Percentiles rank a stretch among this genome's conserved stretches.
phyloP scores from a whole-genome alignment of 805 yeast species.

The Wickerhamiella nectarea region DNA sequence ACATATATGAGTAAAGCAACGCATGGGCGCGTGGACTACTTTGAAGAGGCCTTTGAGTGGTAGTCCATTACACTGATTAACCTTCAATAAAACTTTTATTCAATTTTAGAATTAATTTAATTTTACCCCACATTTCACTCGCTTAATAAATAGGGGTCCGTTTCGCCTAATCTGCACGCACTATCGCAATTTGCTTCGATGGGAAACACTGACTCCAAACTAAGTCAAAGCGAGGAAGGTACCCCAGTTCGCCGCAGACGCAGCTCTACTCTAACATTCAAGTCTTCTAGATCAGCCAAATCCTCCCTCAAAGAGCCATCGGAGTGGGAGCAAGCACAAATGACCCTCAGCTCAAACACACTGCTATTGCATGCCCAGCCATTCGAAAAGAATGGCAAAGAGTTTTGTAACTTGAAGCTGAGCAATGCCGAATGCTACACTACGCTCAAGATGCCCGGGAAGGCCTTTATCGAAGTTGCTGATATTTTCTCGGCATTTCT shows the following conservation, averaged over 20 bases:
- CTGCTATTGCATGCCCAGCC: neutral
- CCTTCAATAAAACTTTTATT: no score
- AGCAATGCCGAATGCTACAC: neutral
- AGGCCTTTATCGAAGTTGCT: neutral
- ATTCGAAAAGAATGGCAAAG: neutral
- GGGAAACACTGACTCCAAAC: neutral
- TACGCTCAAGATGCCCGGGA: neutral
- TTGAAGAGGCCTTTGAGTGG: slow-evolving; percentile 69
- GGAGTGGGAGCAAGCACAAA: neutral
- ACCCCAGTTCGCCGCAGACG: neutral
- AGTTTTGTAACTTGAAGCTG: neutral
- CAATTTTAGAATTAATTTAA: neutral
- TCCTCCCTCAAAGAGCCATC: neutral
- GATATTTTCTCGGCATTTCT: neutral
- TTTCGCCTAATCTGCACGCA: neutral
- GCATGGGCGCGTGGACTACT: slow-evolving; percentile 46
- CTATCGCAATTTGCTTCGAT: no score
- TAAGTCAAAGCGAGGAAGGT: no score
- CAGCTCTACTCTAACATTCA: neutral
- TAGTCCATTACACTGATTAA: no score
- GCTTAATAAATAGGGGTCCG: neutral
- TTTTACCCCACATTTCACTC: neutral
- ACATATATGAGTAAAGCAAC: slow-evolving; percentile 13
- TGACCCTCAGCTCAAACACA: neutral
- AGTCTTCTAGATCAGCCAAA: neutral